Evolutionary conservation across 2,329 filamentous ascomycete species (phyloP), one percentile per base, ranked within the genome.

Genomic region (Zymoseptoria tritici): DNA sequence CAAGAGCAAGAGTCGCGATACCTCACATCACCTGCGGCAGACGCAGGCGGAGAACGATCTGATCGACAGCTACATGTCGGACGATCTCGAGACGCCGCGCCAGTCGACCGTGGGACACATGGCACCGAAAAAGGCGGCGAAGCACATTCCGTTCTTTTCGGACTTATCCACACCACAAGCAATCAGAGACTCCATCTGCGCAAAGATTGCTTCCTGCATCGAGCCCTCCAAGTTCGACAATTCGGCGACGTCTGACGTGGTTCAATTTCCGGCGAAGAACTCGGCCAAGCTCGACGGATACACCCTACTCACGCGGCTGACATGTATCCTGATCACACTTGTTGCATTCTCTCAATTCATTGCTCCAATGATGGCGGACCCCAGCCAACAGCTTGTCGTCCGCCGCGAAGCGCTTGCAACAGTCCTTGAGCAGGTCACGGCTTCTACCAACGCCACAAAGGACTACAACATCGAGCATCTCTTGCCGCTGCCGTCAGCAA

Each of bases 61-160:
- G 55, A 58, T 68, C 22, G 63, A 70, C 54, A 70, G 67, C 61
- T 70, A 67, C 60, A 62, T 67, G 31, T 66, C 66, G 2, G 70
- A 72, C 2, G 68, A 72, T 36, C 60, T 70, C 13, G 70, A 71
- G 60, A 73, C 71, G 8, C 71, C 71, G 8, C 66, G 66, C 13
- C 70, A 71, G 54, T 73, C 70, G 1, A 66, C 65, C 20, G 62
- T 68, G 11, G 51, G 55, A 36, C 54, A 36, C 22, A 20, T 55
- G 3, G 49, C 59, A 8, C 21, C 52, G n/a, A 24, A 20, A 29
- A 53, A 55, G 19, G 29, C 49, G 51, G 21, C 51, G 13, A 60
- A 58, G 42, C 59, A 57, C 16, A 60, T 67, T 13, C 62, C 66
- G n/a, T 64, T 65, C 52, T 52, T 67, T 31, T 62, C 65, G 2